Evolutionary conservation across 2,329 filamentous ascomycete genomes (phyloP), one percentile per base, ranked within the genome.

Genomic region (Neonectria punicea): DNA sequence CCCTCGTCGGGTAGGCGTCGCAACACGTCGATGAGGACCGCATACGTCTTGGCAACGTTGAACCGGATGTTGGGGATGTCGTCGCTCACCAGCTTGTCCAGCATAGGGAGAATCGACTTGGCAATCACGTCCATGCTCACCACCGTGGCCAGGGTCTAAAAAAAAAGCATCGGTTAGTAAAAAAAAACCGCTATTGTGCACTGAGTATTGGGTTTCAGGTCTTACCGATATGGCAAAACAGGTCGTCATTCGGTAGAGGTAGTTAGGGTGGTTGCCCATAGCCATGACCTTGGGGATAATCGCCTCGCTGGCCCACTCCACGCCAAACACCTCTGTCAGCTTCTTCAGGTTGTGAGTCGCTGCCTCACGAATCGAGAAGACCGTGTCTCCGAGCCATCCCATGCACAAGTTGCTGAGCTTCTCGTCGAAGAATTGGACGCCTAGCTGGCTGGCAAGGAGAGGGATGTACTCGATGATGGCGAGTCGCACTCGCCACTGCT

Each of bases 391-490:
- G 34, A 99, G 86, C 96, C 96, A 99, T 73, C 93, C 93, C 95
- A 99, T 98, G 85, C 96, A 99, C 41, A 99, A 86, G 71, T 90
- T 92, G 80, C 93, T 95, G 58, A 99, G 87, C 84, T 99, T 97
- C 82, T 99, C 96, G 74, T 99, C 94, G 77, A 99, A 99, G 86
- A 99, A 99, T 78, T 97, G 90, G 57, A 98, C 94, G 53, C 96
- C 96, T 13, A 99, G 88, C 80, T 99, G 96, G 76, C 93, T 96
- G 58, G 96, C 96, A 65, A 99, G 89, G 62, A 99, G 87, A 32
- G 96, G 96, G 74, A 99, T 98, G 83, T 99, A 98, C 87, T 99
- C 95, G 80, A 99, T 99, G 79, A 99, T 99, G 66, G 96, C 96
- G 71, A 99, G 87, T 72, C 96, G 92, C 66, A 99, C 96, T 76